Evolutionary conservation across 352 stramenopile genomes (phyloP), one percentile per base, ranked within the genome.

Genomic region (Globisporangium carolinianum): DNA sequence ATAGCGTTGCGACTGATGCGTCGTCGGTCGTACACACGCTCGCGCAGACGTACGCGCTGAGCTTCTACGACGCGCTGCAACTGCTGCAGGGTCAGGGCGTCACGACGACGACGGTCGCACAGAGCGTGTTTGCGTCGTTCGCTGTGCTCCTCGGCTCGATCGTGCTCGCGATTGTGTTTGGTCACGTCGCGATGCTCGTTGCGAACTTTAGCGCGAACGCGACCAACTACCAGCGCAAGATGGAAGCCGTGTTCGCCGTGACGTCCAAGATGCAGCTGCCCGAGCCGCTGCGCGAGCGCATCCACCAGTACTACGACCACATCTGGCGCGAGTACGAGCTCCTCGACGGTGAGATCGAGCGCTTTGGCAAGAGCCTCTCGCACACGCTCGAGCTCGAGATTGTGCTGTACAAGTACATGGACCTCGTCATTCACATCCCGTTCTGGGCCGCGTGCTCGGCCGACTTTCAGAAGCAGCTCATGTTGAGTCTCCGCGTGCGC

Each of bases 231-330:
- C 24, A 32, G 24, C 24, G 24, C 24, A 32, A 32, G 49, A 83
- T 86, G 75, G 79, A 89, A 47, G 53, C 65, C 41, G 69, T 90
- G 1, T 73, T 86, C 32, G 73, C 74, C 3, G 66, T 73, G 52
- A 91, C 85, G 57, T 57, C 50, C 4, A 83, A 87, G 39, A 46
- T 86, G n/a, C 54, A 73, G 18, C 62, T 93, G 0, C 83, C 80
- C 0, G 9, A 49, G 0, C 37, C 60, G 1, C 47, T 92, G 3
- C 78, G 80, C 1, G 75, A 89, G 15, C 66, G 80, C 17, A 83
- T 89, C 38, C 75, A 86, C 41, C 73, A 86, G 46, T 89, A 87
- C 47, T 91, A 84, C 53, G 75, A 80, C 52, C 78, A 89, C 55
- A 48, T 89, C 12, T 87, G 75, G 74, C 61, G 66, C 35, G 75